A percentile compares a stretch with the other conserved stretches of the same genome.
These are phyloP conservation scores for Fusarium begoniae DNA, from an alignment of 2,329 filamentous ascomycete genomes.

Conservation along the genomic window DNA sequence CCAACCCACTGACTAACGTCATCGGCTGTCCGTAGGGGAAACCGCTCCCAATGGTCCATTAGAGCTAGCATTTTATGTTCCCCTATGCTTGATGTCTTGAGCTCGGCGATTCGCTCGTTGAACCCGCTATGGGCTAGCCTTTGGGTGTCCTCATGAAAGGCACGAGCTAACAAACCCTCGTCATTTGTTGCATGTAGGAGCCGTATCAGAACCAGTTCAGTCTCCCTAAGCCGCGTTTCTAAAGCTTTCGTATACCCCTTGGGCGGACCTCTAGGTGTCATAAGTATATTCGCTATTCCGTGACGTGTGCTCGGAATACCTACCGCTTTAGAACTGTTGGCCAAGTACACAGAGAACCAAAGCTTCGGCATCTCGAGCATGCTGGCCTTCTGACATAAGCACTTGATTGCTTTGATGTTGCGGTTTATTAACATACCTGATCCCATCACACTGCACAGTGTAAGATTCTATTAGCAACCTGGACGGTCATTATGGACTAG, in stretches of 20 bases:
- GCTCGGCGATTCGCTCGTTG: background rate
- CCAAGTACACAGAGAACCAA: background rate
- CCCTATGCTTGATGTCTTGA: background rate
- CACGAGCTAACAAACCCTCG: background rate
- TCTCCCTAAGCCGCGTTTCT: background rate
- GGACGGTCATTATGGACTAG: too few species aligned
- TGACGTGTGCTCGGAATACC: rapidly evolving
- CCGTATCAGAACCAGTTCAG: background rate
- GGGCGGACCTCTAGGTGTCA: background rate
- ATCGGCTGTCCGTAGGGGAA: background rate
- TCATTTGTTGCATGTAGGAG: background rate
- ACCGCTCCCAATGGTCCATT: background rate
- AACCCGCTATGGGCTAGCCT: too few species aligned
- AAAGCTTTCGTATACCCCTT: background rate
- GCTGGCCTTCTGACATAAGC: background rate
- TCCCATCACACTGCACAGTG: background rate
- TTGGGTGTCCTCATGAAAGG: background rate
- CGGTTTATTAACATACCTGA: background rate
- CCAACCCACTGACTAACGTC: background rate
- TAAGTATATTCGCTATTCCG: background rate
- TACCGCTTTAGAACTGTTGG: background rate
- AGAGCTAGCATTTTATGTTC: background rate
- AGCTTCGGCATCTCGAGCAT: background rate
- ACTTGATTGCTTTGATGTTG: background rate
- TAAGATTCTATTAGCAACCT: too few species aligned